A percentile compares a stretch with the other conserved stretches of the same genome.
These are phyloP conservation scores for Simmondsia chinensis DNA, from an alignment of 148 eudicot genomes.

Conservation along the genomic window DNA sequence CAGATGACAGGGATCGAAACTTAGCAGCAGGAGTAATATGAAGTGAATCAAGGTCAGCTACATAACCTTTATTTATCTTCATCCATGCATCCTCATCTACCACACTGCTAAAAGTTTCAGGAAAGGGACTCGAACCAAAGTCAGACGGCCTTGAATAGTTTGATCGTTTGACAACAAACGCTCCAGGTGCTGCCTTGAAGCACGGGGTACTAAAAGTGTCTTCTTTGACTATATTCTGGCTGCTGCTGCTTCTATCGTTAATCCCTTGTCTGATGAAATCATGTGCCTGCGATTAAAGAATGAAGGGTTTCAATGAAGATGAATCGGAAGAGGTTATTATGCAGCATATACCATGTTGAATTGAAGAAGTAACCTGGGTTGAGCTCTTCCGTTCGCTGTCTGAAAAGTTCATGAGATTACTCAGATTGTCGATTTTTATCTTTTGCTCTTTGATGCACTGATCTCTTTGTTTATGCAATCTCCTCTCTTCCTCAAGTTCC, in stretches of 20 bases:
- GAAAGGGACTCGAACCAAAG: conserved; percentile 55
- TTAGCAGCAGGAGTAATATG: conserved; percentile 78
- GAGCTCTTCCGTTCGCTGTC: conserved; percentile 34
- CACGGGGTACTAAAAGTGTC: conserved; percentile 73
- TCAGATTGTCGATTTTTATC: conserved; percentile 51
- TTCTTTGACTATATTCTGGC: conserved; percentile 29
- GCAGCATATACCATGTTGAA: conserved; percentile 4
- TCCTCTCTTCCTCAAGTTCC: conserved; percentile 93
- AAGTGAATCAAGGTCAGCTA: conserved; percentile 89
- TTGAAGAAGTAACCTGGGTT: no score
- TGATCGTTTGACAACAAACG: conserved; percentile 69
- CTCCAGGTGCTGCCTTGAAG: conserved; percentile 48
- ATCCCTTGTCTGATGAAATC: conserved; percentile 18
- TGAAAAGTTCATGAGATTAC: conserved; percentile 35
- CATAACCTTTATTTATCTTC: conserved; percentile 79
- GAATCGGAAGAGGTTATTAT: neutral
- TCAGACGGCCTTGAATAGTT: conserved; percentile 36
- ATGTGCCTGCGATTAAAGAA: conserved; percentile 13
- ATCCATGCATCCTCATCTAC: conserved; percentile 93
- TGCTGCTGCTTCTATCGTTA: conserved; percentile 30
- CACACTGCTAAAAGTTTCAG: conserved; percentile 50
- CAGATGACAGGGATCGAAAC: conserved; percentile 53
- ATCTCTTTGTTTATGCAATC: conserved; percentile 63
- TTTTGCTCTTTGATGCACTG: conserved; percentile 69
- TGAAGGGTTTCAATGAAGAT: no score